Evolutionary conservation across 768 basidiomycete genomes (phyloP).

Genomic region (Suillus subluteus): DNA sequence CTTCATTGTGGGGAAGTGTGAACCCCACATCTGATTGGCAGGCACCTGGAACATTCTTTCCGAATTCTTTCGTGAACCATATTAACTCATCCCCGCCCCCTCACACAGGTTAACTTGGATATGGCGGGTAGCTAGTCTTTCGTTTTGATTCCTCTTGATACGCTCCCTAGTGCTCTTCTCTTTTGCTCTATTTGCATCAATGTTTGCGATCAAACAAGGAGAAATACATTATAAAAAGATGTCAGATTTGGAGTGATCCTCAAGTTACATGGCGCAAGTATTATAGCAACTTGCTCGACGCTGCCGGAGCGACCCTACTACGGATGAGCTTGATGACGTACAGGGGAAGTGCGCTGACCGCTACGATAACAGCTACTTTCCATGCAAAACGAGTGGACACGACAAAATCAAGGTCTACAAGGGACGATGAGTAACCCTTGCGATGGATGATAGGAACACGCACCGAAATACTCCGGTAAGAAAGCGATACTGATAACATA

Average conservation of each 20-base stretch:
- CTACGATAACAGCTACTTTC: conserved; percentile 96
- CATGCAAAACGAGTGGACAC: conserved; percentile 85
- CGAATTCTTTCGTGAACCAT: conserved; percentile 49
- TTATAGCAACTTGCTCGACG: conserved; percentile 88
- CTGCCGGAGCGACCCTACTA: conserved; percentile 86
- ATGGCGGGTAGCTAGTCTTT: conserved; percentile 12
- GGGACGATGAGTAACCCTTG: conserved; percentile 12
- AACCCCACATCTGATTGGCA: conserved; percentile 54
- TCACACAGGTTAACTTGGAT: conserved; percentile 34
- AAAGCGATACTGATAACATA: conserved; percentile 93
- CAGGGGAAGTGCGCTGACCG: conserved; percentile 89
- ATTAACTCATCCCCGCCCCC: conserved; percentile 55
- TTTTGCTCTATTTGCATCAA: conserved; percentile 32
- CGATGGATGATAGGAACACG: conserved; percentile 29
- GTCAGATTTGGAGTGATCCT: conserved; percentile 20
- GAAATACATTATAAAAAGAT: conserved; percentile 45
- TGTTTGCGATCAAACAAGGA: conserved; percentile 31
- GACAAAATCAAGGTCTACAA: conserved; percentile 88
- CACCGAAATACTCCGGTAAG: conserved; percentile 96
- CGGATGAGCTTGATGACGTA: conserved; percentile 89
- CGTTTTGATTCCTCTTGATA: conserved; percentile 18
- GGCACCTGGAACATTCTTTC: conserved; percentile 48
- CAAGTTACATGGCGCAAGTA: conserved; percentile 12
- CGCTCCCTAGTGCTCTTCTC: conserved; percentile 15
- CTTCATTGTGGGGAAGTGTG: conserved; percentile 46